A percentile compares a stretch with the other conserved stretches of the same genome.
Evolutionary conservation across 2,329 filamentous ascomycete species (phyloP).

Genomic region (Lachnellula hyalina): DNA sequence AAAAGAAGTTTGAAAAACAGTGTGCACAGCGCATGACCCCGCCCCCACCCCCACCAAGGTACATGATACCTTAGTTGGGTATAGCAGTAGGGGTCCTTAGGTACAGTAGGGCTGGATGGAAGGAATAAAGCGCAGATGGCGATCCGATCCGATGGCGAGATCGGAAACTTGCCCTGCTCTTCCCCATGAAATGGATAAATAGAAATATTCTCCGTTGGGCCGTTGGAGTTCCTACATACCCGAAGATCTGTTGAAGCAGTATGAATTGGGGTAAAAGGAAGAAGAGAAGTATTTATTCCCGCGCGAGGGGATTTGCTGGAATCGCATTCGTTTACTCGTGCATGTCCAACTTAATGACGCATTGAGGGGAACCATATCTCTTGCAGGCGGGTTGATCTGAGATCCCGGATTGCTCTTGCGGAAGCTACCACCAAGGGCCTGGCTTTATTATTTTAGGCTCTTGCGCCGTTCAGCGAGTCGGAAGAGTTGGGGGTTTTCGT

Average conservation of each 20-base stretch:
- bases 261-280: conserved; percentile 1
- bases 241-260: conserved; percentile 19
- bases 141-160: background rate
- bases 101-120: background rate
- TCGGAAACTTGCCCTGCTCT: background rate
- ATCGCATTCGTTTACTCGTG: background rate
- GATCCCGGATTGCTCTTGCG: background rate
- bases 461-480: too few species aligned
- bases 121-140: background rate
- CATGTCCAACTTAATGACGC: conserved; percentile 16
- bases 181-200: background rate
- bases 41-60: conserved; percentile 10
- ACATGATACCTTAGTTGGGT: conserved; percentile 1
- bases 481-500: background rate
- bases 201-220: too few species aligned
- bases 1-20: conserved; percentile 14
- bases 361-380: conserved; percentile 3
- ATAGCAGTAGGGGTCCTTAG: background rate
- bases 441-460: too few species aligned
- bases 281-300: conserved; percentile 3
- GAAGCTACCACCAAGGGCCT: too few species aligned
- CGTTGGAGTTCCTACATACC: conserved; percentile 13
- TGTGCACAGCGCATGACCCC: conserved; percentile 19
- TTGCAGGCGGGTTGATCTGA: background rate
- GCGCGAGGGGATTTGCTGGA: background rate